Base-by-base conservation (phyloP, 306 rosid genomes). In the Myrica gale region DNA sequence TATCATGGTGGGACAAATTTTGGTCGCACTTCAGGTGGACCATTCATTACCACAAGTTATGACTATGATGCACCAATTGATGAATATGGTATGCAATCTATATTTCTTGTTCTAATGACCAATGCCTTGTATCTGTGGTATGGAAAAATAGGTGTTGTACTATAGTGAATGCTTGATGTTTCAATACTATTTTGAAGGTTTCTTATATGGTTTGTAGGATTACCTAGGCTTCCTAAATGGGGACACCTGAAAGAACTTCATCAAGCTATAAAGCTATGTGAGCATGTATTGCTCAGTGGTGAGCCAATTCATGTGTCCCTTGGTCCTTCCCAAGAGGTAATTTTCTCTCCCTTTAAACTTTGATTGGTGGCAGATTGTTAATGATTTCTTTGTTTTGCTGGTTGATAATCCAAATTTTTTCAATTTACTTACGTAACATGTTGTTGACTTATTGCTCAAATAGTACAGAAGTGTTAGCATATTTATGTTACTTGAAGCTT, bases 1-100 rank as follows among this genome's bases (percentile, higher is more conserved):
- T 94, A 91, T 87, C 98, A 94, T 60, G 98, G 98, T 16, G 98
- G 97, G 82, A 94, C 97, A 65, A 94, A 94, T 83, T 94, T 94
- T 79, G 98, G 97, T 68, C 97, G 98, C 46, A 91, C 97, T 67
- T 87, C 98, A 17, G 98, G 98, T 71, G 98, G 98, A 76, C 97
- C 98, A 74, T 94, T 94, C 83, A 90, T 94, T 63, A 94, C 98
- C 47, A 94, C 98, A 68, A 94, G 98, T 87, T 94, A 94, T 77
- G 98, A 94, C 86, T 94, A 94, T 50, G 94, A 94, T 81, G 98
- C 98, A 50, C 98, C 98, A 6, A 74, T 94, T 76, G 98, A 94
- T 75, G 97, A 94, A 90, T 94, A 91, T 81, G 97, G 98, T 93
- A 78, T 72, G 53, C 60, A 47, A 10, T 77, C 45, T 52, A 50